These are phyloP conservation scores for Candida dajiaensis DNA, from an alignment of 805 yeast genomes.

Conservation along the genomic window DNA sequence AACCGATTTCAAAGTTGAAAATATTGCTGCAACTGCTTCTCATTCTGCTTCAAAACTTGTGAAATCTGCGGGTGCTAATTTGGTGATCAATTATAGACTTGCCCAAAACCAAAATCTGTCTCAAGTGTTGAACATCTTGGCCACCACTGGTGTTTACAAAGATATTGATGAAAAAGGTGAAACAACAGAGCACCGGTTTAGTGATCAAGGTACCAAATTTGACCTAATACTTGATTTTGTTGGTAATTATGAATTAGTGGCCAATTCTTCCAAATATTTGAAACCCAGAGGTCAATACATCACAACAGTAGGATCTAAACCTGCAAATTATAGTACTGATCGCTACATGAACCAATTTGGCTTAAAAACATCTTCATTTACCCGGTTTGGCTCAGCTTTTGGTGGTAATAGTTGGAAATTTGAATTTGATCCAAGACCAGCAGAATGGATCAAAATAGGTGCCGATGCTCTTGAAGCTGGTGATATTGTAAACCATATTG, in stretches of 20 bases:
- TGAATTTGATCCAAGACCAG: conserved; percentile 27
- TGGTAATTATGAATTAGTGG: conserved; percentile 53
- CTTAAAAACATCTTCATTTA: conserved; percentile 21
- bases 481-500: conserved; percentile 37
- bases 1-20: conserved; percentile 38
- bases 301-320: conserved; percentile 59
- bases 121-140: conserved; percentile 13
- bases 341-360: conserved; percentile 30
- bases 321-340: conserved; percentile 33
- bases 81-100: conserved; percentile 42
- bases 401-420: conserved; percentile 31
- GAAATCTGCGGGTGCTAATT: conserved; percentile 45
- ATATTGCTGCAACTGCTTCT: conserved; percentile 55
- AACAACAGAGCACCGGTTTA: conserved; percentile 15
- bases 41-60: conserved; percentile 42
- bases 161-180: conserved; percentile 25
- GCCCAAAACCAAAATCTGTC: conserved; percentile 17
- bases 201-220: conserved; percentile 28
- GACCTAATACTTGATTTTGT: conserved; percentile 65
- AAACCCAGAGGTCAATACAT: conserved; percentile 38
- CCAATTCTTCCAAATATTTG: conserved; percentile 36
- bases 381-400: conserved; percentile 28
- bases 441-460: conserved; percentile 37
- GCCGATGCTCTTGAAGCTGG: conserved; percentile 41
- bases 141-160: conserved; percentile 27